Percentiles rank a stretch among this genome's conserved stretches.
Evolutionary conservation across 1,139 yeast species (phyloP).

Genomic region (Diutina neorugosa): DNA sequence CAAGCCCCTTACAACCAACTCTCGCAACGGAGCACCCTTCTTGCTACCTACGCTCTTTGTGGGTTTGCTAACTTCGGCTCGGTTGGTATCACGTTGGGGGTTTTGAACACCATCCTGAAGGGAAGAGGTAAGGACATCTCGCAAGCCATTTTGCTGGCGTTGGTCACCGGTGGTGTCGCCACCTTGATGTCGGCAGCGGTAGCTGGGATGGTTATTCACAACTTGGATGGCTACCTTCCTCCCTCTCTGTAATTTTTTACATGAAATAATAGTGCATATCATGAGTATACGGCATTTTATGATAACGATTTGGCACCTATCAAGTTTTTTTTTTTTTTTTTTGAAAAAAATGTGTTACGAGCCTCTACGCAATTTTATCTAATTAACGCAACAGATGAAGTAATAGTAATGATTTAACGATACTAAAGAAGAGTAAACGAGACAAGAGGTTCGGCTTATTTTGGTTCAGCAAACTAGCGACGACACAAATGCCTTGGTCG

Average conservation of each 20-base stretch:
- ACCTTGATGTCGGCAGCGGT: slow-evolving; percentile 52
- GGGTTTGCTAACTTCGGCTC: slow-evolving; percentile 59
- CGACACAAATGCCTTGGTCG: no score
- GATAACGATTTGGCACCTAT: no score
- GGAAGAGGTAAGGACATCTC: slow-evolving; percentile 39
- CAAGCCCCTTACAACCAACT: slow-evolving; percentile 35
- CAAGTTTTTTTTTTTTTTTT: no score
- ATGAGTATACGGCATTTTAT: background rate
- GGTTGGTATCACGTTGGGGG: slow-evolving; percentile 54
- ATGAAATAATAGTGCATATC: no score
- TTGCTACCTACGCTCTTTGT: slow-evolving; percentile 55
- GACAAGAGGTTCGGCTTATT: no score
- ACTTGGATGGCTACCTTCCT: slow-evolving; percentile 9
- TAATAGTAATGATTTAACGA: no score
- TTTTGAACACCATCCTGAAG: slow-evolving; percentile 47
- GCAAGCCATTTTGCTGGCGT: slow-evolving; percentile 34
- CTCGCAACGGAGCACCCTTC: slow-evolving; percentile 42
- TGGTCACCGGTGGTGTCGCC: slow-evolving; percentile 42
- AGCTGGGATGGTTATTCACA: slow-evolving; percentile 58
- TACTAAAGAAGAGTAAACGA: no score
- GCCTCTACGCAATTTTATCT: no score
- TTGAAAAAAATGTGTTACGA: no score
- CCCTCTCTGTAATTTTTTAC: background rate
- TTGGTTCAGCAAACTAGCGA: no score
- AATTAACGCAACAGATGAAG: no score